A percentile compares a stretch with the other conserved stretches of the same genome.
phyloP scores from a whole-genome alignment of 2,329 filamentous ascomycete genomes.

The Sclerotinia nivalis region DNA sequence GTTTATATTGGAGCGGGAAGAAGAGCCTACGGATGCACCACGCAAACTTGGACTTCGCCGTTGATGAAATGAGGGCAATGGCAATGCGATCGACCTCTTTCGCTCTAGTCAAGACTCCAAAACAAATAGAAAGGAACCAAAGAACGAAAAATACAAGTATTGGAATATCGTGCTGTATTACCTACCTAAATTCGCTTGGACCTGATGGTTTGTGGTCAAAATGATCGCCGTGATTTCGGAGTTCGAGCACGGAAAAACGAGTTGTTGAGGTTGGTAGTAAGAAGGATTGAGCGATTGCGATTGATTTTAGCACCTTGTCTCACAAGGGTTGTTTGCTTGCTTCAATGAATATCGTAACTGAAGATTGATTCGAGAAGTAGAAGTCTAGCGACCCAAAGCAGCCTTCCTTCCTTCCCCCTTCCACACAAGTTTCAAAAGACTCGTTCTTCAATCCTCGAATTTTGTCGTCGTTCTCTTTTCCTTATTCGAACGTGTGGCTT shows the following conservation, averaged over 20 bases:
- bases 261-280: conserved; percentile 6
- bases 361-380: conserved; percentile 3
- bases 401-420: background rate
- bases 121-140: background rate
- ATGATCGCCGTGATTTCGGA: conserved; percentile 16
- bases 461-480: background rate
- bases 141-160: conserved; percentile 10
- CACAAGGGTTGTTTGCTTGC: conserved; percentile 4
- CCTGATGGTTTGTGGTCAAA: conserved; percentile 10
- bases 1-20: conserved; percentile 22
- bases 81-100: background rate
- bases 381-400: conserved; percentile 10
- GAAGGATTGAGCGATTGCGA: conserved; percentile 21
- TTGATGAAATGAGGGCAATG: conserved; percentile 10
- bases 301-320: conserved; percentile 17
- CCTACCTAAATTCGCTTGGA: conserved; percentile 13
- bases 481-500: conserved; percentile 6
- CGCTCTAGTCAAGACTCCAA: conserved; percentile 4
- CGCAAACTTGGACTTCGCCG: conserved; percentile 13
- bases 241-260: conserved; percentile 12
- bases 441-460: background rate
- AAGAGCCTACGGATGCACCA: conserved; percentile 17
- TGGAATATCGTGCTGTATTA: conserved; percentile 19
- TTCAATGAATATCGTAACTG: background rate
- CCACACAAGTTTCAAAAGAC: background rate